These are phyloP conservation scores for Kodamaea jinghongensis DNA, from an alignment of 805 yeast species.

Conservation along the genomic window DNA sequence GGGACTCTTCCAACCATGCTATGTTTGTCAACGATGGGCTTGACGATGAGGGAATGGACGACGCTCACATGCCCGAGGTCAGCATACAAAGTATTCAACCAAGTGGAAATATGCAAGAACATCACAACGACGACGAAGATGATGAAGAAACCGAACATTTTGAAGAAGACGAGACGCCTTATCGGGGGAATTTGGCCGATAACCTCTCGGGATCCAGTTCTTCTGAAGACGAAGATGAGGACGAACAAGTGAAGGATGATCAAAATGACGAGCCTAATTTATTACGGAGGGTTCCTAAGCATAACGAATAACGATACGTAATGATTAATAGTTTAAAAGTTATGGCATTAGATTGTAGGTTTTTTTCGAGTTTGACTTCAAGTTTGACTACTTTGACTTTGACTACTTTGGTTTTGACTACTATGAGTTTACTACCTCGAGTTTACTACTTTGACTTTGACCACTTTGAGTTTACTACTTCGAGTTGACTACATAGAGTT, in stretches of 20 bases:
- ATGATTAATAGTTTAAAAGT: background rate
- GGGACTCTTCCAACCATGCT: conserved; percentile 35
- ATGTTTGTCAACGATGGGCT: conserved; percentile 24
- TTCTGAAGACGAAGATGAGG: conserved; percentile 34
- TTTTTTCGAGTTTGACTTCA: too few relatives aligned
- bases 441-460: too few relatives aligned
- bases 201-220: conserved; percentile 46
- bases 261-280: conserved; percentile 25
- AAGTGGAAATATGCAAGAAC: conserved; percentile 14
- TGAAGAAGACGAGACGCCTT: conserved; percentile 4
- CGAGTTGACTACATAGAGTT: too few relatives aligned
- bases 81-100: conserved; percentile 35
- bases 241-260: background rate
- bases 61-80: conserved; percentile 19
- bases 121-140: conserved; percentile 16
- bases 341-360: too few relatives aligned
- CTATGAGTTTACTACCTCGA: too few relatives aligned
- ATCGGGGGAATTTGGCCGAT: conserved; percentile 32
- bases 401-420: too few relatives aligned
- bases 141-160: conserved; percentile 18
- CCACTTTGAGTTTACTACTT: too few relatives aligned
- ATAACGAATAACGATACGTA: conserved; percentile 5
- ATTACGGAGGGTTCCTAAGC: conserved; percentile 36
- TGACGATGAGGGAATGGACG: conserved; percentile 25
- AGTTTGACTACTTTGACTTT: too few relatives aligned